phyloP scores from a whole-genome alignment of 2,329 filamentous ascomycete genomes.

The Colletotrichum neosansevieriae region DNA sequence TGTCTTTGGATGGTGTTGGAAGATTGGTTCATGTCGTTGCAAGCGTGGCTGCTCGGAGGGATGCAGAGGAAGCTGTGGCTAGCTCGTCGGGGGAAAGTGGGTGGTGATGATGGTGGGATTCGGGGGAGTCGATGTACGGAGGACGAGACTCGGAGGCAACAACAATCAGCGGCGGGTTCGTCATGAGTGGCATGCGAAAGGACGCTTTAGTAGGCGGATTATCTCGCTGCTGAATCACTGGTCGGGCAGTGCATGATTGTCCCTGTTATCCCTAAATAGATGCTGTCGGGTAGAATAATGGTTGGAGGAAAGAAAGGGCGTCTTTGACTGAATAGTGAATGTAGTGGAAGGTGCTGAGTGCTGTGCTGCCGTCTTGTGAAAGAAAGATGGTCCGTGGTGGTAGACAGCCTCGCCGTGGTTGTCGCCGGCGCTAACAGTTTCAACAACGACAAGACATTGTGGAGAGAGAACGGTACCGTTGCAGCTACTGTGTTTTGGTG shows the following conservation, averaged over 20 bases:
- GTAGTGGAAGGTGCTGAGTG: not conserved
- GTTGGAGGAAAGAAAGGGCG: constrained; percentile 20
- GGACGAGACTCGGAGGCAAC: constrained; percentile 32
- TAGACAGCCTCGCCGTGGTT: constrained; percentile 27
- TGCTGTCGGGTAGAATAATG: constrained; percentile 11
- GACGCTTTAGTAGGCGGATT: constrained; percentile 28
- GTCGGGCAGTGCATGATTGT: constrained; percentile 17
- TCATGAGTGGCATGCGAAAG: constrained; percentile 38
- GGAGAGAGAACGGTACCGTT: constrained; percentile 39
- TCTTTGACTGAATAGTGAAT: constrained; percentile 23
- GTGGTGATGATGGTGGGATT: constrained; percentile 11
- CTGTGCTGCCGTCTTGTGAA: constrained; percentile 26
- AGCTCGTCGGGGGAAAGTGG: not conserved
- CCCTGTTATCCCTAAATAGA: constrained; percentile 11
- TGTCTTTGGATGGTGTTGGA: constrained; percentile 9
- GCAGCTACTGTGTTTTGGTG: constrained; percentile 29
- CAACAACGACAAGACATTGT: constrained; percentile 36
- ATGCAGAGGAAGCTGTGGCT: not conserved
- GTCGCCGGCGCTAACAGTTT: constrained; percentile 35
- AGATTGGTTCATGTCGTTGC: constrained; percentile 38
- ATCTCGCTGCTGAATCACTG: constrained; percentile 28
- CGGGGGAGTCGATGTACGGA: constrained; percentile 30
- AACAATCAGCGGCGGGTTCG: constrained; percentile 33
- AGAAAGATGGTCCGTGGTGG: constrained; percentile 36
- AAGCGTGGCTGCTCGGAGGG: constrained; percentile 13